Base-by-base conservation (phyloP, 176 grass and related monocot genomes). In the Miscanthus lutarioriparius region DNA sequence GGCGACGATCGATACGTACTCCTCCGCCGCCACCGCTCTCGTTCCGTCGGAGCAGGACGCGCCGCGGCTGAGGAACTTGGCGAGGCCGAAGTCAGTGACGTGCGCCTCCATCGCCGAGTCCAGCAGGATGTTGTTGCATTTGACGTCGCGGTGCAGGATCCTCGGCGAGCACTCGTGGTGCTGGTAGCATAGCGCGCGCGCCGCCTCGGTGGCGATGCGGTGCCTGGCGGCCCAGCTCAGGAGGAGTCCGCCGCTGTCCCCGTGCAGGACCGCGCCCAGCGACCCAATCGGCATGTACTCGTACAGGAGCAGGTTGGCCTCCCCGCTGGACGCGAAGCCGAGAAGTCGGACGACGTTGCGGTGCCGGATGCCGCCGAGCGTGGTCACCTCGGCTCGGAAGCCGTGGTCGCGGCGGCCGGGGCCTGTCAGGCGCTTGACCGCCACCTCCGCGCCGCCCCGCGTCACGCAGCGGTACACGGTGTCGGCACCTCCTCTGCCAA, bases 21-120 rank as follows among this genome's bases (percentile, higher is more conserved):
- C 16, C 49, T 20, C 17, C 74, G 19, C 54, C 82, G 10, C 70
- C 74, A 0, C 61, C 47, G 41, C 84, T 51, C 10, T 6, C 0
- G 36, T n/a, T 37, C 10, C 10, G 67, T 36, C 35, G 20, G 67
- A 70, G 37, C 68, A n/a, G 1, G 68, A 71, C 11, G 68, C 68
- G 11, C 38, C 28, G 28, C 28, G 28, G 28, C 28, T 30, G 19
- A 98, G 73, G 81, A 93, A 95, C 89, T 98, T 98, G 41, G 96
- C 96, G 13, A 98, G 93, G 61, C 96, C 96, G 19, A 98, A 98
- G 80, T 98, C 96, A 17, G 92, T 93, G 51, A 98, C 92, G 84
- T 98, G 92, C 4, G 28, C 28, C 28, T 93, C 90, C 62, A 97
- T 91, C 0, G 71, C 87, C 0, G 91, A 85, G 80, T 30, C 28